These are phyloP conservation scores for Pseudomassariella vexata DNA, from an alignment of 2,329 filamentous ascomycete species.

Conservation along the genomic window DNA sequence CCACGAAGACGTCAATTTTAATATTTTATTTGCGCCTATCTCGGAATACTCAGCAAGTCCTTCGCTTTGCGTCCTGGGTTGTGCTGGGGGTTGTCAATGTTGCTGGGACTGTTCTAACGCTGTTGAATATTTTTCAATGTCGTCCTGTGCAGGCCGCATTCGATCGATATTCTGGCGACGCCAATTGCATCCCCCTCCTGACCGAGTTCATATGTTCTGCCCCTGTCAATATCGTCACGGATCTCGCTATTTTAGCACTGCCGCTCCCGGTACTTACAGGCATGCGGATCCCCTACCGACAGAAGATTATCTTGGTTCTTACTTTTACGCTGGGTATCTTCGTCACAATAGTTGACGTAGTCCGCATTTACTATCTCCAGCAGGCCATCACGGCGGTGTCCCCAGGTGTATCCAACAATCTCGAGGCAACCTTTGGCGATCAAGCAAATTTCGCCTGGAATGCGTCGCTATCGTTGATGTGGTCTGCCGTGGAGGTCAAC, in stretches of 20 bases:
- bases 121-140: constrained; percentile 87
- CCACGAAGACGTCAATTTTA: constrained; percentile 86
- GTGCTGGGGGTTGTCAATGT: constrained; percentile 74
- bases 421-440: constrained; percentile 42
- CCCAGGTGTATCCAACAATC: constrained; percentile 27
- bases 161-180: constrained; percentile 27
- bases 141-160: constrained; percentile 68
- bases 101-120: constrained; percentile 71
- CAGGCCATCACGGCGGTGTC: constrained; percentile 51
- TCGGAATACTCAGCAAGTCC: constrained; percentile 67
- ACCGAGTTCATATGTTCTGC: constrained; percentile 68
- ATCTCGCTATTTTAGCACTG: constrained; percentile 79
- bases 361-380: constrained; percentile 86
- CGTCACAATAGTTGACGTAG: constrained; percentile 79
- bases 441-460: constrained; percentile 61
- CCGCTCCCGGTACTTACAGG: constrained; percentile 83
- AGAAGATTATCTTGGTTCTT: constrained; percentile 81
- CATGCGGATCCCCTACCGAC: constrained; percentile 77
- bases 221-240: constrained; percentile 87
- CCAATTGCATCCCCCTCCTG: constrained; percentile 49
- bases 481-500: constrained; percentile 89
- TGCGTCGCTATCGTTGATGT: constrained; percentile 82
- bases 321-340: constrained; percentile 87
- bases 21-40: constrained; percentile 84
- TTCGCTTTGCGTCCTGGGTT: constrained; percentile 76